Base-by-base conservation (phyloP, 2,329 filamentous ascomycete genomes). In the Thelonectria olida region DNA sequence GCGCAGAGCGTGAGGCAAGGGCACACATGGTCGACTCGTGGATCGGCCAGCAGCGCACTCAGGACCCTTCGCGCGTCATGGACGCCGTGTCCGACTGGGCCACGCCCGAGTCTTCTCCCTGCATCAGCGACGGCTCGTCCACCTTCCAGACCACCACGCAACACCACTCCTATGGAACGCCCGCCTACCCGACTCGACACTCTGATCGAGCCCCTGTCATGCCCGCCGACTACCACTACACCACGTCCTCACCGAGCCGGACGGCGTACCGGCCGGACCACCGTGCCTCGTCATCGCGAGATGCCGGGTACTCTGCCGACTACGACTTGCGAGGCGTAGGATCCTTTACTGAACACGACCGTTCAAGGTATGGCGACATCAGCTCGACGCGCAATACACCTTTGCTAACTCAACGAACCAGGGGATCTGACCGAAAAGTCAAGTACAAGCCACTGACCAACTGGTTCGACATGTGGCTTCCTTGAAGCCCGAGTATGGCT, bases 371-470 rank as follows among this genome's bases (percentile, higher is more conserved):
- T 36, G 45, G 25, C 5, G 27, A 7, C 28, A 19, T 28, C 34
- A 28, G 15, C 20, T 20, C 23, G 22, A 10, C 20, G 15, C 25
- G 12, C 13, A 2, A 17, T 15, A 17, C 10, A 17, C 9, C 38
- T 27, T 45, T n/a, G 20, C 42, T 45, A 25, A 45, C 23, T n/a
- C 15, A 7, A 23, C 6, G 4, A 9, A 27, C 12, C 31, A 42
- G 15, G n/a, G 19, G 10, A 19, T 27, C 9, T 25, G 68, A 70
- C 8, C 61, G 63, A 34, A 64, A 63, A 55, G 64, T 72, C 54
- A 69, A 72, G 58, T 72, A 72, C 25, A 72, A 71, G 56, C 70
- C 70, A 5, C 68, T 72, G 27, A 65, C 67, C 44, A 72, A 71
- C 41, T 72, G 70, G 70, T 72, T 71, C 31, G 68, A 67, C 48